A percentile compares a stretch with the other conserved stretches of the same genome.
Evolutionary conservation across 768 basidiomycete genomes (phyloP).

Genomic region (Tricholoma flavovirens): DNA sequence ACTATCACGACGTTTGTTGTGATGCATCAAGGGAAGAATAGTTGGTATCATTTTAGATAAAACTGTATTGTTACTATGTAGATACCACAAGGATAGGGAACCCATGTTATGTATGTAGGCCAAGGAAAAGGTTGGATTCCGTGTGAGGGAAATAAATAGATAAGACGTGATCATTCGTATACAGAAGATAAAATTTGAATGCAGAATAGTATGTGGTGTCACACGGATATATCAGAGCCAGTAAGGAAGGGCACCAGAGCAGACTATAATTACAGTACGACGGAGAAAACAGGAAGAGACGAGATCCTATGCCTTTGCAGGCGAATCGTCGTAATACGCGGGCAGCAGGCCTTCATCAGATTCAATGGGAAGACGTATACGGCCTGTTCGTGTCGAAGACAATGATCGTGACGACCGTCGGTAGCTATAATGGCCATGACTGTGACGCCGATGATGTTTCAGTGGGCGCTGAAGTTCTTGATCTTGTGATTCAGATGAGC

Average conservation of each 20-base stretch:
- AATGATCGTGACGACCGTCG: constrained; percentile 20
- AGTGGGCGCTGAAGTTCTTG: constrained; percentile 23
- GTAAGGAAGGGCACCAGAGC: neutral
- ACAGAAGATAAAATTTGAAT: neutral
- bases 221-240: neutral
- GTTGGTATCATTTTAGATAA: neutral
- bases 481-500: constrained; percentile 8
- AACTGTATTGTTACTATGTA: neutral
- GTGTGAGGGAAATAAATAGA: neutral
- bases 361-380: constrained; percentile 38
- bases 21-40: too few species aligned
- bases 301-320: constrained; percentile 11
- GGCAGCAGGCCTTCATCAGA: constrained; percentile 43
- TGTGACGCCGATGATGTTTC: constrained; percentile 26
- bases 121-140: neutral
- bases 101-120: neutral
- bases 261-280: constrained; percentile 1
- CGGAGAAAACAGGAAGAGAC: neutral
- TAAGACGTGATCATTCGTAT: neutral
- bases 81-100: neutral
- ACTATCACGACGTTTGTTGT: too few species aligned
- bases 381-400: constrained; percentile 27
- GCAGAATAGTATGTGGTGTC: neutral
- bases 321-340: constrained; percentile 18
- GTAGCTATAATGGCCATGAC: constrained; percentile 19